Evolutionary conservation across 1,139 yeast species (phyloP), one percentile per base, ranked within the genome.

Genomic region (Blastobotrys serpentis): DNA sequence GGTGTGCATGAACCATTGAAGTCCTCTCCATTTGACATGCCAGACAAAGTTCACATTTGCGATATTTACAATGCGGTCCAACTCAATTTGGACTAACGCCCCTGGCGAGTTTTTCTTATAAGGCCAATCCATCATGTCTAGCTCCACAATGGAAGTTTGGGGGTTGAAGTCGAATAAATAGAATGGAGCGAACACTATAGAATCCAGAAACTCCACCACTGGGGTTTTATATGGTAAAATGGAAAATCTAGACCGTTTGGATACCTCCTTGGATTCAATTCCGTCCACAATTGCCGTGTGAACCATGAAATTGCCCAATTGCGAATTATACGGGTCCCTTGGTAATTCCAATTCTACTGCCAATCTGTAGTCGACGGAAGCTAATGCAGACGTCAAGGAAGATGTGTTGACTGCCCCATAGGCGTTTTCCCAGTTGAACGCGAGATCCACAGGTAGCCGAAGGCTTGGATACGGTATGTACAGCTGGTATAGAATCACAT

Each of bases 1-100:
- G 44, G 75, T 69, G 48, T 74, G 76, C 61, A 84, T 61, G 52
- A 79, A 76, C 62, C 75, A 81, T 32, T 86, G 67, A 43, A 84
- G 62, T 0, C 90, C 90, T 16, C 65, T 67, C 76, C 82, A 79
- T 44, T 74, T 67, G 4, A 65, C 68, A 4, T 56, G 56, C 56
- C 71, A 66, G 2, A 53, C 55, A 2, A 72, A 50, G 14, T 52
- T 46, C 0, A 75, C 70, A 1, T 52, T 50, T n/a, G 57, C 54
- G 3, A 66, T 33, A 41, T 68, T 59, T 2, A 67, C 58, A 1
- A 51, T 52, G 1, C 61, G 51, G 42, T 63, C 65, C 13, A 68
- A 44, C 19, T 54, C 59, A 4, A 67, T 58, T 30, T 60, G 57
- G 29, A 48, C 53, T 13, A 43, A 46, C 17, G 43, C 29, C 7